Conservation (phyloP, 1,139 yeast species). For the Pichia sp. region DNA sequence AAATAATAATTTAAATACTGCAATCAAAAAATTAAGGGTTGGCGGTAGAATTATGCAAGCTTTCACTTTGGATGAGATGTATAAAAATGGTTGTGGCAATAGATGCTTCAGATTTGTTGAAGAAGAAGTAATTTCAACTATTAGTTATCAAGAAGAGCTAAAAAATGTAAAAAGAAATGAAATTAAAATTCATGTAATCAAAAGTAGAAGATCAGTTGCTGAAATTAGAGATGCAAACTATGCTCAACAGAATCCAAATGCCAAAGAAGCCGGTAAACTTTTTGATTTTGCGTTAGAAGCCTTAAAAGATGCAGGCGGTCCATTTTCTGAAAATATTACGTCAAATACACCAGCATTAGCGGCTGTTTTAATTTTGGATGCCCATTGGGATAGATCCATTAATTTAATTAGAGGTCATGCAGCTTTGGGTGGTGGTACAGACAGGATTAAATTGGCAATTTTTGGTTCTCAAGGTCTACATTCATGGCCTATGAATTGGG, state of each 20-base stretch:
- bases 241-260: slow-evolving; percentile 82
- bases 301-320: slow-evolving; percentile 47
- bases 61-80: slow-evolving; percentile 88
- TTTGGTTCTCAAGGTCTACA: slow-evolving; percentile 92
- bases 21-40: slow-evolving; percentile 68
- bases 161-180: slow-evolving; percentile 43
- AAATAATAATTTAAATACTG: slow-evolving; percentile 67
- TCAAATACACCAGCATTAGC: slow-evolving; percentile 54
- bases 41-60: slow-evolving; percentile 93
- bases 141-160: slow-evolving; percentile 38
- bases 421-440: slow-evolving; percentile 86
- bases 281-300: slow-evolving; percentile 78
- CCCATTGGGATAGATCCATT: slow-evolving; percentile 65
- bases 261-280: slow-evolving; percentile 66
- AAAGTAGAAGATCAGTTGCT: slow-evolving; percentile 57
- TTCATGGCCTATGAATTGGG: slow-evolving; percentile 80
- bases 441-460: slow-evolving; percentile 67
- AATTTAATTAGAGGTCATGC: slow-evolving; percentile 80
- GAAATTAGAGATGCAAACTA: slow-evolving; percentile 71
- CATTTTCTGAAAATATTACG: slow-evolving; percentile 41
- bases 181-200: slow-evolving; percentile 69
- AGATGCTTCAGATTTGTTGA: slow-evolving; percentile 77
- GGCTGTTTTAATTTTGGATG: slow-evolving; percentile 78
- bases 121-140: slow-evolving; percentile 48
- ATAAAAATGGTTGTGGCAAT: slow-evolving; percentile 69